phyloP scores from a whole-genome alignment of 495 filamentous ascomycete species.

The Penicillium canariense region DNA sequence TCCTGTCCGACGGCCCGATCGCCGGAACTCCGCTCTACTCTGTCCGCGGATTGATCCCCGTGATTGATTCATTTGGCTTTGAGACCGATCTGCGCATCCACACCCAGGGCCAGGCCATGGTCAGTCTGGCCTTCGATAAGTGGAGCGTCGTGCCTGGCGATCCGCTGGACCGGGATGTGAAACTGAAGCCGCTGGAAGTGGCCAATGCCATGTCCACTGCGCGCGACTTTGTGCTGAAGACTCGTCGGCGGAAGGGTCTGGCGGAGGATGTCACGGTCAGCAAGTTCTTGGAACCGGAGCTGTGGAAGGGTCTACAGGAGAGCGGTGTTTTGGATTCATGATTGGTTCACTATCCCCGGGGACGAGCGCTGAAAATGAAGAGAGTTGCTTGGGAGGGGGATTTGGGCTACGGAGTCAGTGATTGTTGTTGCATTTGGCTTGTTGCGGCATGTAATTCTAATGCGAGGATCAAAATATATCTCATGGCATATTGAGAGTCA shows the following conservation, averaged over 20 bases:
- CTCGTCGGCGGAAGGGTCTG: conserved; percentile 84
- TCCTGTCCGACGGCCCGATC: conserved; percentile 88
- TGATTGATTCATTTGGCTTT: conserved; percentile 96
- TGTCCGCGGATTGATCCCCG: conserved; percentile 85
- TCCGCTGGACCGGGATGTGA: conserved; percentile 82
- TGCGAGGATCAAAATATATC: conserved; percentile 10
- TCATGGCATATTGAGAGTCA: neutral
- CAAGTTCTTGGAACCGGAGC: conserved; percentile 92
- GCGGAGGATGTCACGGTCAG: conserved; percentile 93
- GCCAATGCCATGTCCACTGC: conserved; percentile 84
- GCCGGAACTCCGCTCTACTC: conserved; percentile 94
- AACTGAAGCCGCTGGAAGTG: conserved; percentile 80
- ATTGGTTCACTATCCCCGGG: conserved; percentile 2
- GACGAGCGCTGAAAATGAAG: neutral
- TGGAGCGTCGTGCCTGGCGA: conserved; percentile 96
- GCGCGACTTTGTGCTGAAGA: conserved; percentile 95
- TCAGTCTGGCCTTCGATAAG: conserved; percentile 90
- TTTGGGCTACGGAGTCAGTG: conserved; percentile 14
- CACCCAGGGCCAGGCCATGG: conserved; percentile 86
- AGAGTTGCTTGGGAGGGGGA: neutral
- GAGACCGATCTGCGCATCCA: conserved; percentile 96
- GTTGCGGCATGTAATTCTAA: conserved; percentile 19
- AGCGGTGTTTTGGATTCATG: conserved; percentile 79
- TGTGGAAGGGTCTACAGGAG: conserved; percentile 84
- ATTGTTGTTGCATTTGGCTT: conserved; percentile 2